Evolutionary conservation across 1,139 yeast genomes (phyloP).

Genomic region (Nadsonia commutata): DNA sequence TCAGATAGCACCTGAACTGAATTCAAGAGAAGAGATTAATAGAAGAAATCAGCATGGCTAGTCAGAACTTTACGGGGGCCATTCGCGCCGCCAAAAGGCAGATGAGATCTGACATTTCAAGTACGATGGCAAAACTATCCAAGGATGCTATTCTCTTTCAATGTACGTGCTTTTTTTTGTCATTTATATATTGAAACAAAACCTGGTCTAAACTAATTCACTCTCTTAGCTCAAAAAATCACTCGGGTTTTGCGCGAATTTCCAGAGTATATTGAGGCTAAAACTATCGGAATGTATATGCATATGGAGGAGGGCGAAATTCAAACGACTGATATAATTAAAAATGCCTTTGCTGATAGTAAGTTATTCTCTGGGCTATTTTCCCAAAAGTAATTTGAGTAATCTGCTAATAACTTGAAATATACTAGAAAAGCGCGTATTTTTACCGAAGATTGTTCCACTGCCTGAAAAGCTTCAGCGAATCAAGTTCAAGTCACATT

Average conservation of each 20-base stretch:
- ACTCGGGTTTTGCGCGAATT: constrained; percentile 19
- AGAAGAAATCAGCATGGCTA: too few relatives aligned
- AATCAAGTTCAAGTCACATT: constrained; percentile 18
- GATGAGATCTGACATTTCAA: neutral
- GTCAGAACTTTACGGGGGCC: neutral
- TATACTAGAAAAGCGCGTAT: constrained; percentile 19
- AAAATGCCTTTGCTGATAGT: constrained; percentile 31
- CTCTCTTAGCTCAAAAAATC: neutral
- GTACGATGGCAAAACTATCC: neutral
- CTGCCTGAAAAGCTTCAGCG: constrained; percentile 8
- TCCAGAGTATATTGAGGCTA: constrained; percentile 30
- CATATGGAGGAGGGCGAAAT: constrained; percentile 53
- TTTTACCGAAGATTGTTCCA: constrained; percentile 22
- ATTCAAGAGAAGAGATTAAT: too few relatives aligned
- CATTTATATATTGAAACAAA: neutral
- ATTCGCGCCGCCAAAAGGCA: neutral
- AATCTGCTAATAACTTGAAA: neutral
- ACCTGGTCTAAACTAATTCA: neutral
- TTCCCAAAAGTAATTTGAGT: neutral
- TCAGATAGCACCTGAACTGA: neutral
- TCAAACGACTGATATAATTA: constrained; percentile 37
- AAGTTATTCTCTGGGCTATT: constrained; percentile 16
- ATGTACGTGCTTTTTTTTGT: neutral
- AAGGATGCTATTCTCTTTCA: neutral
- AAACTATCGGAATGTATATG: constrained; percentile 47